phyloP scores from a whole-genome alignment of 1,139 yeast species.

The Entelexis sorbosivorans region DNA sequence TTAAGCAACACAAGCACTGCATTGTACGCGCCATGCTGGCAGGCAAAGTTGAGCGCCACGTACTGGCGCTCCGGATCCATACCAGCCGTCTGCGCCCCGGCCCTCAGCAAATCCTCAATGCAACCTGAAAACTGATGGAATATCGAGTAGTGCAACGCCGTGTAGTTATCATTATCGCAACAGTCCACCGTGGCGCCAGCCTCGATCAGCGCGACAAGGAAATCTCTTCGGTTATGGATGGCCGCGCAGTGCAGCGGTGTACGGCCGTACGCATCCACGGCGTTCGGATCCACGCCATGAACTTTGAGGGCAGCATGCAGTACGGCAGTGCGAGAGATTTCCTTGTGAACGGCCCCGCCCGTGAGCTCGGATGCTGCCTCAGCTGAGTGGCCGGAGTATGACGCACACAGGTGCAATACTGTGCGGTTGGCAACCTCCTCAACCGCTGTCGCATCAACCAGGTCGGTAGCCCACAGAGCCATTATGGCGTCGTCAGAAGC shows the following conservation, averaged over 20 bases:
- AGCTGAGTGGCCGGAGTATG: conserved; percentile 7
- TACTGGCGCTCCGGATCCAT: conserved; percentile 38
- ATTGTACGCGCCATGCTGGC: conserved; percentile 68
- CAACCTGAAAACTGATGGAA: conserved; percentile 53
- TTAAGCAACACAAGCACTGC: conserved; percentile 53
- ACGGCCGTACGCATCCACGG: conserved; percentile 60
- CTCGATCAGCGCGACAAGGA: conserved; percentile 29
- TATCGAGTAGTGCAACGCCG: conserved; percentile 73
- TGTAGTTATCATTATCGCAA: conserved; percentile 36
- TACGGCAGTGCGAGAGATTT: conserved; percentile 13
- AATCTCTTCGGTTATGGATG: conserved; percentile 30
- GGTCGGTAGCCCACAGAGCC: conserved; percentile 33
- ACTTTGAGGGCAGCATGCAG: conserved; percentile 31
- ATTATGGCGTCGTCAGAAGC: conserved; percentile 36
- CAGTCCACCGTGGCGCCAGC: conserved; percentile 32
- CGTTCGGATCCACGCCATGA: conserved; percentile 26
- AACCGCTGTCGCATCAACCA: conserved; percentile 32
- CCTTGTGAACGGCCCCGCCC: conserved; percentile 5
- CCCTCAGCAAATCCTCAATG: conserved; percentile 38
- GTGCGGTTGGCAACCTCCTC: conserved; percentile 38
- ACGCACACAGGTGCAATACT: conserved; percentile 41
- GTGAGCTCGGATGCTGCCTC: conserved; percentile 7
- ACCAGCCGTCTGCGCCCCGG: conserved; percentile 35
- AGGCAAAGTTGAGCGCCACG: conserved; percentile 80
- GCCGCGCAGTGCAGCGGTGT: conserved; percentile 85